These are phyloP conservation scores for Phialemonium atrogriseum DNA, from an alignment of 2,329 filamentous ascomycete genomes.

Conservation along the genomic window DNA sequence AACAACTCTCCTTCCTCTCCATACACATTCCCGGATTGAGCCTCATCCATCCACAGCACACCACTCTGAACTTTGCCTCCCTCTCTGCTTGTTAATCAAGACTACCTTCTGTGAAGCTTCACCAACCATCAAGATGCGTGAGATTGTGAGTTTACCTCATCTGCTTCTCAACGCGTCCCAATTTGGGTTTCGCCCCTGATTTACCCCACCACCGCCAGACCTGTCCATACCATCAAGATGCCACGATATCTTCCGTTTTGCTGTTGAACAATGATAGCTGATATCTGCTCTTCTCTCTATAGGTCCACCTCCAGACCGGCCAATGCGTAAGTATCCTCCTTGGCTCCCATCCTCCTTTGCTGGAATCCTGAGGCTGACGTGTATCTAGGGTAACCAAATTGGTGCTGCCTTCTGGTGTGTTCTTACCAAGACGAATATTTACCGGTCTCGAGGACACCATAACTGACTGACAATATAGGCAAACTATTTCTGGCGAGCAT, in stretches of 20 bases:
- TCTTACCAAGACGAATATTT: conserved; percentile 2
- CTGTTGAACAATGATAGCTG: conserved; percentile 34
- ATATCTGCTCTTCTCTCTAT: conserved; percentile 37
- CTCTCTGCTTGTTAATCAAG: conserved; percentile 3
- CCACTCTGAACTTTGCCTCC: conserved; percentile 4
- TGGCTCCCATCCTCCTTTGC: conserved; percentile 3
- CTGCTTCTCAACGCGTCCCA: conserved; percentile 14
- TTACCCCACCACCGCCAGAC: conserved; percentile 17
- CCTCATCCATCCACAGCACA: conserved; percentile 4
- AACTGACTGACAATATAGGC: conserved; percentile 45
- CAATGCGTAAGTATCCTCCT: conserved; percentile 71
- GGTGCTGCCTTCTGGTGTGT: conserved; percentile 98
- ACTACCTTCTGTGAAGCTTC: conserved; percentile 13
- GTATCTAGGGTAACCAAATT: conserved; percentile 92
- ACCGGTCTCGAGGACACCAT: conserved; percentile 6
- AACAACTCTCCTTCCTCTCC: conserved; percentile 19
- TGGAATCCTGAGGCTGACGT: conserved; percentile 25
- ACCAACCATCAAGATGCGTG: conserved; percentile 55
- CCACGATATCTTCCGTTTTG: conserved; percentile 5
- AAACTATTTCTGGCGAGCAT: conserved; percentile 83
- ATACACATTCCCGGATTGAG: conserved; percentile 14
- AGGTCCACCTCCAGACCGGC: conserved; percentile 99
- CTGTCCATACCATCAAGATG: conserved; percentile 1
- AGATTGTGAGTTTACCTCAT: conserved; percentile 51
- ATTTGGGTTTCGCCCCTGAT: conserved; percentile 15